phyloP scores from a whole-genome alignment of 2,329 filamentous ascomycete genomes.

The Penicillium glabrum region DNA sequence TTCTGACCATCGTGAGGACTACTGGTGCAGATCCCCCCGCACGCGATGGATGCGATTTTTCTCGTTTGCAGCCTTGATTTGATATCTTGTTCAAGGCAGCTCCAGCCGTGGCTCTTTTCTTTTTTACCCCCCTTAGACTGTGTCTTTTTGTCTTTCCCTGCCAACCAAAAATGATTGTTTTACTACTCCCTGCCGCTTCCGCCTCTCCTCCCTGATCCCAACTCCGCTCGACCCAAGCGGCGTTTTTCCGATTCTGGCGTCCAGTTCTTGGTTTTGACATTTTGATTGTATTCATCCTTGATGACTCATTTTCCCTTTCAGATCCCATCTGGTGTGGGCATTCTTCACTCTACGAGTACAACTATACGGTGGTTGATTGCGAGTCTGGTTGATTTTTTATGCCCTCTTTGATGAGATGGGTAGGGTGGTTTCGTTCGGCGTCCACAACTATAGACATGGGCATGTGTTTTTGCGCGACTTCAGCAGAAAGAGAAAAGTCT shows the following conservation, averaged over 20 bases:
- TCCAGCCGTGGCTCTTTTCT: not conserved
- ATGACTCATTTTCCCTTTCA: slow-evolving; percentile 13
- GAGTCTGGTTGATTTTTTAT: slow-evolving; percentile 30
- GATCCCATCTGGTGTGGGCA: slow-evolving; percentile 26
- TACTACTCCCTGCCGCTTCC: not conserved
- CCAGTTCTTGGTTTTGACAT: slow-evolving; percentile 3
- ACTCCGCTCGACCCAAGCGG: slow-evolving; percentile 9
- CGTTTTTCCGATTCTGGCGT: slow-evolving; percentile 11
- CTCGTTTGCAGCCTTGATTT: slow-evolving; percentile 7
- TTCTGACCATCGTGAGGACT: slow-evolving; percentile 9
- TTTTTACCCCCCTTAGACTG: not conserved
- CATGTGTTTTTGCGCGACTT: slow-evolving; percentile 34
- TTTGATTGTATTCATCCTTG: slow-evolving; percentile 18
- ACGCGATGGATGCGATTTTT: slow-evolving; percentile 4
- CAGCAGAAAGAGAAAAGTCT: slow-evolving; percentile 29
- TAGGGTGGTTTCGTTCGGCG: slow-evolving; percentile 40
- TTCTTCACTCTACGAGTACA: slow-evolving; percentile 26
- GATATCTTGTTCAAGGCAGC: slow-evolving; percentile 4
- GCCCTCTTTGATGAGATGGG: slow-evolving; percentile 31
- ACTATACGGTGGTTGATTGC: slow-evolving; percentile 21
- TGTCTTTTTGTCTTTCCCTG: not conserved
- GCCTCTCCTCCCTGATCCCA: not conserved
- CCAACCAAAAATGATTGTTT: not conserved
- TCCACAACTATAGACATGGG: slow-evolving; percentile 44
- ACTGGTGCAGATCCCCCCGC: not conserved